Conservation (phyloP, 345 rosid genomes). For the rapeseed (Brassica napus) region DNA sequence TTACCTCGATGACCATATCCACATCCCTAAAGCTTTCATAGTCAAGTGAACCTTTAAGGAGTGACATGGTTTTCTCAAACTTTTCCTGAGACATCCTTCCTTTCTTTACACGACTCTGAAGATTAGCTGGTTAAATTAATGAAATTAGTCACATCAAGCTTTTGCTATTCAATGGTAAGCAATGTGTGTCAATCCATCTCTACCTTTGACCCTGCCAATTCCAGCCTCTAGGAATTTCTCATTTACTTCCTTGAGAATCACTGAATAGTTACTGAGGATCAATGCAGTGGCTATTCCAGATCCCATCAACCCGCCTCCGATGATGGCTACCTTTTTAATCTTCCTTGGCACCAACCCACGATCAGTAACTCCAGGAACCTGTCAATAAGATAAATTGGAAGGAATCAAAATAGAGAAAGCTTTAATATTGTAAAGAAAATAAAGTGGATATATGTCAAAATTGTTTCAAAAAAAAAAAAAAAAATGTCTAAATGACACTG, state of each 20-base stretch:
- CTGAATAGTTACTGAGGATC: conserved; percentile 75
- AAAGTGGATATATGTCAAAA: not conserved
- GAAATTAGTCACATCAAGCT: conserved; percentile 29
- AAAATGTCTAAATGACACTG: not conserved
- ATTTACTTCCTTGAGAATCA: conserved; percentile 86
- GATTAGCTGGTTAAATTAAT: conserved; percentile 58
- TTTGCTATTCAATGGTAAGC: conserved; percentile 9
- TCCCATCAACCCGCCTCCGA: conserved; percentile 99
- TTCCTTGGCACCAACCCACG: conserved; percentile 68
- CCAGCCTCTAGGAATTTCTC: conserved; percentile 86
- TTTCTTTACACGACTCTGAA: conserved; percentile 85
- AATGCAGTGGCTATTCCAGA: conserved; percentile 97
- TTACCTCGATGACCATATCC: conserved; percentile 97
- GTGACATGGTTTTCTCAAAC: conserved; percentile 75
- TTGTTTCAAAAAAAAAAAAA: too few relatives aligned
- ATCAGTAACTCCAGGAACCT: conserved; percentile 94
- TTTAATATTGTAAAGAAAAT: not conserved
- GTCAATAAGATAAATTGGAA: not conserved
- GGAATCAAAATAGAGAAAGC: not conserved
- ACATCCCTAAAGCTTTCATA: conserved; percentile 85
- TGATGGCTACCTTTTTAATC: conserved; percentile 76
- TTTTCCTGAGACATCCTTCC: conserved; percentile 76
- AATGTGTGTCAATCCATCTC: conserved; percentile 17
- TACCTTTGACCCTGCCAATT: conserved; percentile 80
- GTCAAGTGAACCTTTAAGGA: conserved; percentile 75